A percentile compares a stretch with the other conserved stretches of the same genome.
phyloP scores from a whole-genome alignment of 345 rosid species.

The Pseudoturritis turrita region DNA sequence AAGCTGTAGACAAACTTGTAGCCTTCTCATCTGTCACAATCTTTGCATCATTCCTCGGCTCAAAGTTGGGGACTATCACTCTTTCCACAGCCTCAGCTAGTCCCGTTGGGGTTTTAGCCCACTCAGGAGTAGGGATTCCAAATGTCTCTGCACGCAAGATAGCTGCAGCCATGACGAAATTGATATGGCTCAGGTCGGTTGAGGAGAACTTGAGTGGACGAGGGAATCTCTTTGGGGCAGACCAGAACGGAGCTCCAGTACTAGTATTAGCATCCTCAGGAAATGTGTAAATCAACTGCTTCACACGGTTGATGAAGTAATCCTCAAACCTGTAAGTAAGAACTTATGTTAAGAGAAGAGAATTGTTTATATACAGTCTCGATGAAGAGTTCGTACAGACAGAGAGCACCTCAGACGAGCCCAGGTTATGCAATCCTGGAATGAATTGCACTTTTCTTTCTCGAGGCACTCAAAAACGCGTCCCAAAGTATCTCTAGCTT shows the following conservation, averaged over 20 bases:
- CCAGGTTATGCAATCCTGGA: slow-evolving; percentile 89
- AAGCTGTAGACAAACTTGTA: slow-evolving; percentile 65
- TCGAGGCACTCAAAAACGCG: slow-evolving; percentile 76
- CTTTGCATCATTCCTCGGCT: slow-evolving; percentile 73
- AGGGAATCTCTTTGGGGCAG: slow-evolving; percentile 97
- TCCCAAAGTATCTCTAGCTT: slow-evolving; percentile 76
- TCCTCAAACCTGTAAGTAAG: slow-evolving; percentile 79
- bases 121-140: slow-evolving; percentile 79
- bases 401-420: slow-evolving; percentile 62
- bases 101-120: slow-evolving; percentile 58
- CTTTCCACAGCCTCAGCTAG: slow-evolving; percentile 68
- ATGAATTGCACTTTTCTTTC: slow-evolving; percentile 64
- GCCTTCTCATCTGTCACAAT: slow-evolving; percentile 95
- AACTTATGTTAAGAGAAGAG: not conserved
- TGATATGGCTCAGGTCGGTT: slow-evolving; percentile 62
- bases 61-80: slow-evolving; percentile 83
- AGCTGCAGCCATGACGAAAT: slow-evolving; percentile 70
- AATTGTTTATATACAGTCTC: not conserved
- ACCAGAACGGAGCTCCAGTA: slow-evolving; percentile 97
- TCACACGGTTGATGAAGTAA: slow-evolving; percentile 76
- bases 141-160: slow-evolving; percentile 89
- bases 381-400: not conserved
- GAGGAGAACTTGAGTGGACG: slow-evolving; percentile 70
- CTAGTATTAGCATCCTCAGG: slow-evolving; percentile 95
- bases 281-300: slow-evolving; percentile 81